Percentiles rank a stretch among this genome's conserved stretches.
Evolutionary conservation across 768 basidiomycete genomes (phyloP).

Genomic region (Agrocybe pediades): DNA sequence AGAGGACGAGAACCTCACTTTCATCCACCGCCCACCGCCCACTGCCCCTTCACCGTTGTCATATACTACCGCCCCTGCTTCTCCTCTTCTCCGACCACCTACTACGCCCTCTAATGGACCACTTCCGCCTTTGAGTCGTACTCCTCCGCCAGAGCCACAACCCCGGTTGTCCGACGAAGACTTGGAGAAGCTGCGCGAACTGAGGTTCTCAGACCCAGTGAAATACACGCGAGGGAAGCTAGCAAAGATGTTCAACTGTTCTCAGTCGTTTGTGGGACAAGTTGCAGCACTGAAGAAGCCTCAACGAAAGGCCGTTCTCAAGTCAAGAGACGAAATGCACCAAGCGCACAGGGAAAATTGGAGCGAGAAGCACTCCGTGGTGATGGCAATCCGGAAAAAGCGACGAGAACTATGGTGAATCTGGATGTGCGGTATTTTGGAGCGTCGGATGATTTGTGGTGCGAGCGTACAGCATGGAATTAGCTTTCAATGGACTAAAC

Average conservation of each 20-base stretch:
- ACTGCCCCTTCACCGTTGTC: constrained; percentile 75
- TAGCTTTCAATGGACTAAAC: not conserved
- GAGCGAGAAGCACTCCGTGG: constrained; percentile 69
- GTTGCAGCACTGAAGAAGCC: constrained; percentile 63
- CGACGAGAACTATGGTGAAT: constrained; percentile 73
- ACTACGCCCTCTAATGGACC: constrained; percentile 26
- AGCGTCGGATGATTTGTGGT: constrained; percentile 6
- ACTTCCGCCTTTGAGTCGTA: constrained; percentile 51
- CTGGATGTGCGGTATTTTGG: not conserved
- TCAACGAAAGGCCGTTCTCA: constrained; percentile 43
- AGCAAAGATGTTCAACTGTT: constrained; percentile 78
- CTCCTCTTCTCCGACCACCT: constrained; percentile 62
- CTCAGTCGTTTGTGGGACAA: constrained; percentile 63
- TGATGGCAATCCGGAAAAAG: constrained; percentile 65
- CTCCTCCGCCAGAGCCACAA: constrained; percentile 33
- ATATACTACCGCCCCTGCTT: constrained; percentile 66
- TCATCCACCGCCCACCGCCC: constrained; percentile 85
- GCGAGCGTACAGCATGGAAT: not conserved
- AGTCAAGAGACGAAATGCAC: constrained; percentile 47
- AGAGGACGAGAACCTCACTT: constrained; percentile 62
- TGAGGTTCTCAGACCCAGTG: constrained; percentile 59
- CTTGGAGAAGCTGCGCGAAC: constrained; percentile 55
- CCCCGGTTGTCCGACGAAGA: constrained; percentile 52
- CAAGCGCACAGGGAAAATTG: constrained; percentile 53
- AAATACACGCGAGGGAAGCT: constrained; percentile 64